phyloP scores from a whole-genome alignment of 163 green algal species.

The Scenedesmus sp. region DNA sequence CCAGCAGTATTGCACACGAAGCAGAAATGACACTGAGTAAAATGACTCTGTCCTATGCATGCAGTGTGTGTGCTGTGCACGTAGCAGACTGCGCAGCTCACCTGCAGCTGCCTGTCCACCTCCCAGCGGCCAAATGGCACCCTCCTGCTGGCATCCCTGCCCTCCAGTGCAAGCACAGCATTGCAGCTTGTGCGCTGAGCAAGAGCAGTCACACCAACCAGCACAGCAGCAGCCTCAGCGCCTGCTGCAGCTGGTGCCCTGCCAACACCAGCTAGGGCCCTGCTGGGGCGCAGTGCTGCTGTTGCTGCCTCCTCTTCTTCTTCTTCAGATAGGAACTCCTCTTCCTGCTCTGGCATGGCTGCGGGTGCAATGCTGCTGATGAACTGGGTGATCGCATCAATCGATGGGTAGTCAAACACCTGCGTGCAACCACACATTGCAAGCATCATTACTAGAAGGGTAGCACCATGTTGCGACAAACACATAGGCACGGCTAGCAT shows the following conservation, averaged over 20 bases:
- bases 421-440: constrained; percentile 72
- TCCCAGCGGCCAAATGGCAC: constrained; percentile 69
- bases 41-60: no score
- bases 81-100: not conserved
- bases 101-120: constrained; percentile 42
- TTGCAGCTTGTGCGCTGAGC: constrained; percentile 7
- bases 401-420: constrained; percentile 89
- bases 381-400: constrained; percentile 68
- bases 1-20: no score
- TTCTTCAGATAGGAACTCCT: constrained; percentile 2
- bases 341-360: not conserved
- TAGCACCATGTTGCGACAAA: not conserved
- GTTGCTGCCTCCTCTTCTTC: not conserved
- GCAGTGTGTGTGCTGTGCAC: no score
- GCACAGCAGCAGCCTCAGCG: not conserved
- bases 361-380: constrained; percentile 26
- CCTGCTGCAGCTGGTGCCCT: not conserved
- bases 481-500: no score
- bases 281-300: not conserved
- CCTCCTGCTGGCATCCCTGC: constrained; percentile 19
- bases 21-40: not conserved
- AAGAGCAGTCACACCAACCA: not conserved
- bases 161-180: constrained; percentile 27
- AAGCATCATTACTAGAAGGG: not conserved
- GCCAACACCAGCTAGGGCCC: not conserved